Conservation (phyloP, 345 rosid genomes). For the Litchi chinensis region DNA sequence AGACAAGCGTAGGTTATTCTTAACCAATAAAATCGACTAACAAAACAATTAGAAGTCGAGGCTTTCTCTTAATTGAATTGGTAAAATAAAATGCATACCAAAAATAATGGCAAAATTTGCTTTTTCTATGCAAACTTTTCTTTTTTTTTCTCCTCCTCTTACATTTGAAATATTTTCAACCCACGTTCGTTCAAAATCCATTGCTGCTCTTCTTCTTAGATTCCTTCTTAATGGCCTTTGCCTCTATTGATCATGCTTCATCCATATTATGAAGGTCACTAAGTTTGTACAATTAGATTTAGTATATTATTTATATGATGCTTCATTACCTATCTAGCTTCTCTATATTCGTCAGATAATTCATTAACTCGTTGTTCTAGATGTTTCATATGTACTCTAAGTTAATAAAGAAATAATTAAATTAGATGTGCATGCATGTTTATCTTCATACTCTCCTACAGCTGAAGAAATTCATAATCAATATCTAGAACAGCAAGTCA, state of each 20-base stretch:
- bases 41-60: background rate
- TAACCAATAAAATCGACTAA: background rate
- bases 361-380: slow-evolving; percentile 37
- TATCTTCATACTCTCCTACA: slow-evolving; percentile 35
- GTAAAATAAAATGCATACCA: background rate
- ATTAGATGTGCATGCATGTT: too few relatives aligned
- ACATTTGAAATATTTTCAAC: slow-evolving; percentile 63
- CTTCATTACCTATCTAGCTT: slow-evolving; percentile 46
- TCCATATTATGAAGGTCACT: slow-evolving; percentile 18
- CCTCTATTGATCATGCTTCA: slow-evolving; percentile 51
- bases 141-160: slow-evolving; percentile 32
- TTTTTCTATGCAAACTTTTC: slow-evolving; percentile 30
- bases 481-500: slow-evolving; percentile 36
- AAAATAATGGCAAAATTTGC: slow-evolving; percentile 44
- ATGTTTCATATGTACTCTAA: slow-evolving; percentile 36
- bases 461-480: slow-evolving; percentile 16
- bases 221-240: slow-evolving; percentile 47
- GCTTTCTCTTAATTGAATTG: background rate
- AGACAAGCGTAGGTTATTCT: background rate
- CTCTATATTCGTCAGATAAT: slow-evolving; percentile 37
- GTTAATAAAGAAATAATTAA: too few relatives aligned
- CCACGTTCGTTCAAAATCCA: slow-evolving; percentile 86
- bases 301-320: background rate
- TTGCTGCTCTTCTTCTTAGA: slow-evolving; percentile 48
- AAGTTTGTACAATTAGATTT: background rate